A percentile compares a stretch with the other conserved stretches of the same genome.
Conservation (phyloP, 768 basidiomycete species). For the Podaxis rugospora region DNA sequence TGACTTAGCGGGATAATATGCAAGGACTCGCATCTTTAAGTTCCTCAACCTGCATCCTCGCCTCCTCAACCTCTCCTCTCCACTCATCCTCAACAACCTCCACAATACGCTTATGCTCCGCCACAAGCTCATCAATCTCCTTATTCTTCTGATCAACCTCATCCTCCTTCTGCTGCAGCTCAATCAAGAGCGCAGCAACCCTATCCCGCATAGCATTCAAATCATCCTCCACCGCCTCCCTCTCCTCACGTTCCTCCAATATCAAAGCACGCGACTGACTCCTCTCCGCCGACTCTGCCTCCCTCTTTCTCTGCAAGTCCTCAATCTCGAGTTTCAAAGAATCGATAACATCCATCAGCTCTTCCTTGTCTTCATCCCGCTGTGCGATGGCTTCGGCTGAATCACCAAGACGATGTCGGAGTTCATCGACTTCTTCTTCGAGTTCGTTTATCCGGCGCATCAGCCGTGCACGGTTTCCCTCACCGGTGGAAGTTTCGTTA, state of each 20-base stretch:
- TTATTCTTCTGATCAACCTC: conserved; percentile 75
- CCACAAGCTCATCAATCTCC: conserved; percentile 76
- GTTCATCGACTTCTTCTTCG: conserved; percentile 59
- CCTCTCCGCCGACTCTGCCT: conserved; percentile 63
- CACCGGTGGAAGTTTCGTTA: conserved; percentile 34
- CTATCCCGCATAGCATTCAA: conserved; percentile 71
- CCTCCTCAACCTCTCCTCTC: conserved; percentile 84
- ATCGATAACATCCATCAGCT: conserved; percentile 63
- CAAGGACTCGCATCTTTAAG: conserved; percentile 57
- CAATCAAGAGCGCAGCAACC: conserved; percentile 75
- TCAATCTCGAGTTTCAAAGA: conserved; percentile 63
- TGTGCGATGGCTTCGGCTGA: conserved; percentile 50
- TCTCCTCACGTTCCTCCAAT: conserved; percentile 66
- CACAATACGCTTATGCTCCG: conserved; percentile 70
- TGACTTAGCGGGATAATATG: not conserved
- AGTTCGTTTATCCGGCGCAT: conserved; percentile 52
- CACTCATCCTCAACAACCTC: conserved; percentile 78
- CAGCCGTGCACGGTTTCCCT: conserved; percentile 36
- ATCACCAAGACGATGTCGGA: conserved; percentile 53
- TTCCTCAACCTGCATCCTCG: conserved; percentile 74
- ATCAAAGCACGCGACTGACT: conserved; percentile 70
- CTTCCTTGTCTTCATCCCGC: conserved; percentile 69
- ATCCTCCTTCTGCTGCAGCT: conserved; percentile 82
- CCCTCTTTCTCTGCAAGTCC: conserved; percentile 53
- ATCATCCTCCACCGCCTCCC: conserved; percentile 77